Base-by-base conservation (phyloP, 1,139 yeast species). In the Yamadazyma mexicana region DNA sequence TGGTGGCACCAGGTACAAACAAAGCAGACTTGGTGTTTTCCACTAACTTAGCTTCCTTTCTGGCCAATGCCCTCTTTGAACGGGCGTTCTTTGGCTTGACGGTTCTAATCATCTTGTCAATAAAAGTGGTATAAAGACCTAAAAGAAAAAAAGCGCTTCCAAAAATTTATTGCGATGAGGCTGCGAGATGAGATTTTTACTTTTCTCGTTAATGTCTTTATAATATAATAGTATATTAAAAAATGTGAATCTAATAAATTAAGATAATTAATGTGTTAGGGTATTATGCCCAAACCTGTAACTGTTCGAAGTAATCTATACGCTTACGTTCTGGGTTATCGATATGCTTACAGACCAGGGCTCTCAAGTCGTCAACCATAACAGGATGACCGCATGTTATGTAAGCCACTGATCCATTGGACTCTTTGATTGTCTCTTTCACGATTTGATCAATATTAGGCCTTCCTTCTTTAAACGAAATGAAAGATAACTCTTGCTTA, bases 21-120 rank as follows among this genome's bases (percentile, higher is more conserved):
- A 92, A 74, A 0, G 97, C 98, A 40, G 81, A 77, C 66, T 94
- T 94, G 49, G 86, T 81, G 62, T 92, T 91, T 62, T 92, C 99
- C 11, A 84, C 85, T 39, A 88, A 65, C 67, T 89, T 92, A 42
- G 98, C 82, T 56, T 88, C 96, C 53, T 80, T 83, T 56, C 86
- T 85, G 46, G 91, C 96, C 52, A 91, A 62, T 11, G 96, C 98
- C 62, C 99, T 81, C 71, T 94, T 94, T 40, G 97, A 80, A 59
- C 98, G 88, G 43, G 97, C 97, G 59, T 85, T 92, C 68, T 89
- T 91, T 35, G 99, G 98, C 50, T 72, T 73, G 31, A 45, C 42
- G 17, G 47, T 45, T 39, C 48, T 45, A 26, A 45, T 43, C 48
- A 45, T 45, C n/a, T 14, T 20, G 22, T 9, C 16, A 18, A 30